Base-by-base conservation (phyloP, 306 rosid species). In the Ochetophila trinervis region DNA sequence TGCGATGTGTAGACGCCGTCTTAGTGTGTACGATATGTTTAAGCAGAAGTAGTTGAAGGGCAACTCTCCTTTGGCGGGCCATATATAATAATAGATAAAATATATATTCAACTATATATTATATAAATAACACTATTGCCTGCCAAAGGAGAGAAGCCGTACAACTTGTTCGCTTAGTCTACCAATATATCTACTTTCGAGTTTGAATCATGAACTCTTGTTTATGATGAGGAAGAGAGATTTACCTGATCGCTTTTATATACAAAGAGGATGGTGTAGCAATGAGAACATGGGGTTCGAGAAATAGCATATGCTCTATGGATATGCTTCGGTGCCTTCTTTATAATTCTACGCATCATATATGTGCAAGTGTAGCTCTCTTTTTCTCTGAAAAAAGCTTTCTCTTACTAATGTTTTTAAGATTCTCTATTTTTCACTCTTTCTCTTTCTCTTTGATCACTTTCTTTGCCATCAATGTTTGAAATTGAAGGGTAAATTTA, bases 41-140 rank as follows among this genome's bases (percentile, higher is more conserved):
- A 84, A 85, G 85, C 89, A 76, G 69, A 82, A 78, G 54, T 69
- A 84, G 75, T 74, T 47, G 65, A 62, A 80, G 96, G 96, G 88
- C 90, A 86, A 86, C 92, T 88, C 96, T 88, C 84, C 87, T 86
- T 88, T 88, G 96, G 96, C 90, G 27, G 87, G 52, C 59, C 44
- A 73, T 55, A 34, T 5, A 40, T 9, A 15, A 4, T 17, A 18
- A 18, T 12, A 17, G 4, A 50, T 3, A 16, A 3, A 3, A 35
- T 15, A 16, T 18, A 6, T 5, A 44, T 6, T 2, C 42, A 12
- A 8, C 4, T 2, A 13, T 8, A 30, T 10, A 51, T 2, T 24
- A 15, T 59, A 30, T 18, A n/a, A 5, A 6, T 4, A 37, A 2
- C 5, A 3, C 19, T 21, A 23, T 48, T 57, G 35, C 68, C 88